A percentile compares a stretch with the other conserved stretches of the same genome.
Evolutionary conservation across 257 asterid species (phyloP).

Genomic region (Solanum sitiens): DNA sequence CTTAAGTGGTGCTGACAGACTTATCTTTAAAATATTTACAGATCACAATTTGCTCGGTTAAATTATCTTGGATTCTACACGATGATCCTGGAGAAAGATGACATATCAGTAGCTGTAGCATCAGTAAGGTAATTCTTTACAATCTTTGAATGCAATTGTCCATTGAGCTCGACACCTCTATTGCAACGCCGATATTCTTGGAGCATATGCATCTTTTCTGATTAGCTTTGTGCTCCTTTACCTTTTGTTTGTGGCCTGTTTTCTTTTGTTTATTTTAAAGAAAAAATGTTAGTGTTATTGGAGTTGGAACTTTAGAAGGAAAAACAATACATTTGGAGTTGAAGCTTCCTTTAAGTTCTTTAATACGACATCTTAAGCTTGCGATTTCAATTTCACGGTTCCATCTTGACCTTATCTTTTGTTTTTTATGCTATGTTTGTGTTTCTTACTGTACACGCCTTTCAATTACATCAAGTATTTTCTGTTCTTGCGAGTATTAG

Average conservation of each 20-base stretch:
- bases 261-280: background rate
- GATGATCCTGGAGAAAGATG: slow-evolving; percentile 81
- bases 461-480: background rate
- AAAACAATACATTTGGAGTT: background rate
- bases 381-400: background rate
- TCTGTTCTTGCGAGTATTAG: background rate
- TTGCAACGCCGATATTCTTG: background rate
- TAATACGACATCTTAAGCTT: background rate
- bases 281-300: background rate
- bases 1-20: background rate
- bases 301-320: background rate
- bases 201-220: background rate
- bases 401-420: background rate
- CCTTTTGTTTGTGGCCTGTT: background rate
- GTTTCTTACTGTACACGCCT: background rate
- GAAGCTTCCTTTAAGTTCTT: background rate
- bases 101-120: slow-evolving; percentile 66
- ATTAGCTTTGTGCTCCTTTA: background rate
- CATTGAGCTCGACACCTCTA: background rate
- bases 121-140: slow-evolving; percentile 61
- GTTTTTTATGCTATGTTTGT: background rate
- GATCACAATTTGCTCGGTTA: slow-evolving; percentile 84
- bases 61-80: slow-evolving; percentile 81
- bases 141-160: background rate
- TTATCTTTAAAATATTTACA: slow-evolving; percentile 25